Conservation (phyloP, 495 filamentous ascomycete species). For the Hypoxylon trugodes region DNA sequence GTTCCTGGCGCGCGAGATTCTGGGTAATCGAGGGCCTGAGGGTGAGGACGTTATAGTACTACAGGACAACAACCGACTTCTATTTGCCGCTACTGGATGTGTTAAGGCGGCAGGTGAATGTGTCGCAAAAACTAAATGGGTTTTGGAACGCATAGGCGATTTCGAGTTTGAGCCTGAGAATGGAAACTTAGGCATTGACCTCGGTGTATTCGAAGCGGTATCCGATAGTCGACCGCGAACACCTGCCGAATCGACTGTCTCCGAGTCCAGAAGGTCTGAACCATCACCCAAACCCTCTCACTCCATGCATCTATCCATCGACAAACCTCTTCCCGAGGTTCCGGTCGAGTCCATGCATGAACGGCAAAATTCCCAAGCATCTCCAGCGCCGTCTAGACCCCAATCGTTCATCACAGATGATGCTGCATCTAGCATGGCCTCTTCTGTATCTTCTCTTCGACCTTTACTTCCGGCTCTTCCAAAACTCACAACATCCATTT, state of each 20-base stretch:
- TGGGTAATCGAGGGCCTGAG: conserved; percentile 66
- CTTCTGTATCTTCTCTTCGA: conserved; percentile 53
- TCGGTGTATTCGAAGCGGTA: conserved; percentile 49
- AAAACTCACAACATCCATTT: conserved; percentile 57
- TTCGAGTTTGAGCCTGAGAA: conserved; percentile 78
- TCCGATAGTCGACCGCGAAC: conserved; percentile 47
- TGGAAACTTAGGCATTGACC: conserved; percentile 57
- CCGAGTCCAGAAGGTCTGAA: conserved; percentile 45
- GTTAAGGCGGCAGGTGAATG: conserved; percentile 92
- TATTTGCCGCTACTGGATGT: conserved; percentile 85
- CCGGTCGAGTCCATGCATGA: conserved; percentile 54
- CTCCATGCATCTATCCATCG: conserved; percentile 33
- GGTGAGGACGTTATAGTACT: conserved; percentile 81
- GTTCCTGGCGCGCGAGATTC: conserved; percentile 78
- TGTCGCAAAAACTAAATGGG: conserved; percentile 80
- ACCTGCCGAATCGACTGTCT: conserved; percentile 47
- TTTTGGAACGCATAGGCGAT: conserved; percentile 91
- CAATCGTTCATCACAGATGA: conserved; percentile 48
- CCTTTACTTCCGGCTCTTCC: conserved; percentile 54
- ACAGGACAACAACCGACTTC: conserved; percentile 78
- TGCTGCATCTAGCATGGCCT: conserved; percentile 44
- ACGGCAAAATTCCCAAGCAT: conserved; percentile 42
- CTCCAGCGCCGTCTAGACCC: conserved; percentile 50
- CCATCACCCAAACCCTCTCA: conserved; percentile 31
- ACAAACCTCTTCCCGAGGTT: conserved; percentile 45